Conservation (phyloP, 805 yeast species). For the Wickerhamiella occidentalis region DNA sequence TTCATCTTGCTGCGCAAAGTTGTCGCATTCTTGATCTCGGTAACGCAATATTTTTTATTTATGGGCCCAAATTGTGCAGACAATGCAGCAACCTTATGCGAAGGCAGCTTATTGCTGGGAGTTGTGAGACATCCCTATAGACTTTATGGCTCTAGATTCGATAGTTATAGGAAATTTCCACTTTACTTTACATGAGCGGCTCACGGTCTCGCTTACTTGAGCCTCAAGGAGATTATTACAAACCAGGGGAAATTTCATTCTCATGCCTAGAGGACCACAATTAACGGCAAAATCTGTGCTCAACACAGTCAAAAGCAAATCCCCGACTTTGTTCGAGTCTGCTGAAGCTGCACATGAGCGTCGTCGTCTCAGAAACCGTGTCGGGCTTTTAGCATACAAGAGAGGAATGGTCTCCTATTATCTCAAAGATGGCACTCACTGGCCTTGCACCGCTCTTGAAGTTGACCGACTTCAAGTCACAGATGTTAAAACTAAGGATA, state of each 20-base stretch:
- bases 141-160: no score
- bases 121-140: no score
- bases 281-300: conserved; percentile 26
- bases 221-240: background rate
- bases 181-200: no score
- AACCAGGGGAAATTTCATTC: conserved; percentile 2
- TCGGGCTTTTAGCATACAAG: conserved; percentile 76
- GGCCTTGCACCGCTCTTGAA: conserved; percentile 80
- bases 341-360: conserved; percentile 58
- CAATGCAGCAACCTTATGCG: no score
- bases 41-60: no score
- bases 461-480: conserved; percentile 81
- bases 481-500: conserved; percentile 52
- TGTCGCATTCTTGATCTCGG: no score
- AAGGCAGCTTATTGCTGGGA: no score
- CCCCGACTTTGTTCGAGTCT: conserved; percentile 50
- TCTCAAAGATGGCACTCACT: conserved; percentile 48
- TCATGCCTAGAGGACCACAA: conserved; percentile 19
- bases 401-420: conserved; percentile 85
- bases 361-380: conserved; percentile 59
- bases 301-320: conserved; percentile 28
- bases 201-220: background rate
- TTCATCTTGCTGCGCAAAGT: no score
- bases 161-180: no score
- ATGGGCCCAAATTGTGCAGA: no score